Conservation (phyloP, 1,284 basidiomycete genomes). For the Gymnopus androsaceus region DNA sequence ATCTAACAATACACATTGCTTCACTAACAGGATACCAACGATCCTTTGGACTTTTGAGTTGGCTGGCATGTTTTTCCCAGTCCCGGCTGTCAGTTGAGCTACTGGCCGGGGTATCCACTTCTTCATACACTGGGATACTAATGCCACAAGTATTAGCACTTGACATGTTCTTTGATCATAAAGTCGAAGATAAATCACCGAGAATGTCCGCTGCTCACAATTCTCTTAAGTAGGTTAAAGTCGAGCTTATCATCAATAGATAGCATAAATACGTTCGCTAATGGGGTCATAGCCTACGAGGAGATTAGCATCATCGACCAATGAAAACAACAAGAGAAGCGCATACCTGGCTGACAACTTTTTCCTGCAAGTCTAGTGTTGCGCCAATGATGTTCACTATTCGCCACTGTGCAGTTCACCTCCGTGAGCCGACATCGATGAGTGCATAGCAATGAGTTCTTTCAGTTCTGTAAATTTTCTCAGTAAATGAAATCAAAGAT, state of each 20-base stretch:
- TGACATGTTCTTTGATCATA: too few species aligned
- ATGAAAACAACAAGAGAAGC: background rate
- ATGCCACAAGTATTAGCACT: too few species aligned
- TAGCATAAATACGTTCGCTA: constrained; percentile 79
- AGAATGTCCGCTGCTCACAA: constrained; percentile 79
- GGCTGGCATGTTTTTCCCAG: constrained; percentile 26
- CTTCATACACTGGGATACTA: constrained; percentile 68
- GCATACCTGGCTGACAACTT: constrained; percentile 7
- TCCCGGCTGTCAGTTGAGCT: background rate
- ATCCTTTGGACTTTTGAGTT: constrained; percentile 56
- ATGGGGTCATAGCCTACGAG: constrained; percentile 72
- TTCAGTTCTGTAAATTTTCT: constrained; percentile 52
- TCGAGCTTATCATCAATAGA: constrained; percentile 79
- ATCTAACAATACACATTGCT: constrained; percentile 87
- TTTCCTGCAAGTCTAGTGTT: constrained; percentile 11
- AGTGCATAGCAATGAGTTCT: constrained; percentile 69
- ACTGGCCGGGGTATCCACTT: constrained; percentile 47
- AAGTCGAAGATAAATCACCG: constrained; percentile 28
- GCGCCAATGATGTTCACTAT: constrained; percentile 11
- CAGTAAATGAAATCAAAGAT: background rate
- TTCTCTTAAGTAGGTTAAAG: constrained; percentile 71
- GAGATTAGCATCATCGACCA: background rate
- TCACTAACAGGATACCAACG: constrained; percentile 79
- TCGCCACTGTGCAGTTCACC: constrained; percentile 7
- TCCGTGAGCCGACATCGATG: constrained; percentile 1